Base-by-base conservation (phyloP, 805 yeast species). In the Cyberlindnera euphorbiae region DNA sequence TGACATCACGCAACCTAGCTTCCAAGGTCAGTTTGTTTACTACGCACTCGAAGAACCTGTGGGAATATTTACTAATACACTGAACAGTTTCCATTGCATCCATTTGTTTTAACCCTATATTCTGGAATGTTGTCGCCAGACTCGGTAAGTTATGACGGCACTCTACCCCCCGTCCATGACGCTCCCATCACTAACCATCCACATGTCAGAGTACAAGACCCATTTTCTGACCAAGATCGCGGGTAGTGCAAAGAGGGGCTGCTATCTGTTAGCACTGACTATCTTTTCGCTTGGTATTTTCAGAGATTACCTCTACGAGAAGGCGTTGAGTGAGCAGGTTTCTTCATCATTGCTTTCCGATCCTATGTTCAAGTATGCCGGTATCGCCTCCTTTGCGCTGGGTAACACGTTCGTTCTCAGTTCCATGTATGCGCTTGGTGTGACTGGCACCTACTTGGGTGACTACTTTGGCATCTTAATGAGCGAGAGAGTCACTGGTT, bases 381-480 rank as follows among this genome's bases (percentile, higher is more conserved):
- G 93, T 2, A 63, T 69, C 17, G 59, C 59, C 2, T 50, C 66
- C 3, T 82, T 88, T 47, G 75, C 60, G 1, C 57, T 69, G 33
- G 98, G 98, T 16, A 88, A 89, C 48, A 61, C 85, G 8, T 73
- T 93, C 35, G 97, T 89, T 3, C 46, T 83, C 22, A 63, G 79
- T 21, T 86, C 96, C 16, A 90, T 93, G 97, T 90, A 77, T 66
- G 82, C 82, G 11, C 70, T 93, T 46, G 98, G 98, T 17, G 77
- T 93, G 42, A 90, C 96, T 11, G 98, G 98, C 17, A 93, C 98
- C 9, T 93, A 93, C 55, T 65, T 93, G 42, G 98, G 98, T 28
- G 98, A 93, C 61, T 94, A 93, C 64, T 93, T 93, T 62, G 97
- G 97, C 2, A 89, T 93, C 52, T 72, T 93, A 51, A 93, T 90